These are phyloP conservation scores for Oryza punctata DNA, from an alignment of 176 grass and related monocot genomes.

Conservation along the genomic window DNA sequence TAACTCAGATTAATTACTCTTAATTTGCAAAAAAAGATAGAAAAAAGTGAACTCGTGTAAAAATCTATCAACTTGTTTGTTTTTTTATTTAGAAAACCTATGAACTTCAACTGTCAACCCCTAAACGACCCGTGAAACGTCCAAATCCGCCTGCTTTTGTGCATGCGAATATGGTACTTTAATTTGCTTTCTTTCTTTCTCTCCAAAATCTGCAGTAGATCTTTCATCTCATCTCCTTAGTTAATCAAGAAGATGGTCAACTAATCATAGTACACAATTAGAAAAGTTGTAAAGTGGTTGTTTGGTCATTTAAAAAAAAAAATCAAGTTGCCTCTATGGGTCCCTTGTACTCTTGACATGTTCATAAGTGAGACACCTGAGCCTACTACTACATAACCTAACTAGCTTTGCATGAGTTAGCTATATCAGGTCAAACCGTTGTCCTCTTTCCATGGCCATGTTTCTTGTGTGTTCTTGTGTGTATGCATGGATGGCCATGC, in stretches of 20 bases:
- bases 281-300: background rate
- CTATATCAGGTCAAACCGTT: background rate
- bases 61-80: too few species aligned
- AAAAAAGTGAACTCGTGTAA: too few species aligned
- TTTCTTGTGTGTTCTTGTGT: slow-evolving; percentile 13
- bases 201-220: background rate
- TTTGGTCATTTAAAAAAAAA: background rate
- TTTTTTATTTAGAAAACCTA: background rate
- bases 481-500: background rate
- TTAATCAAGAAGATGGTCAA: background rate
- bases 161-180: background rate
- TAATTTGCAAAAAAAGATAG: too few species aligned
- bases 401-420: background rate
- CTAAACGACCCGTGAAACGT: background rate
- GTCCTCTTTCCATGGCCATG: background rate
- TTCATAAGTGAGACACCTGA: background rate
- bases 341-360: background rate
- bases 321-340: background rate
- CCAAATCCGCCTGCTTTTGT: background rate
- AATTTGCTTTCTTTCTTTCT: background rate
- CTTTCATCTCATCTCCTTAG: background rate
- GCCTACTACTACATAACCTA: background rate
- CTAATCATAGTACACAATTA: background rate
- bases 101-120: background rate
- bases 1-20: too few species aligned